A percentile compares a stretch with the other conserved stretches of the same genome.
Evolutionary conservation across 176 grass and related monocot species (phyloP).

Genomic region (Lolium multiflorum): DNA sequence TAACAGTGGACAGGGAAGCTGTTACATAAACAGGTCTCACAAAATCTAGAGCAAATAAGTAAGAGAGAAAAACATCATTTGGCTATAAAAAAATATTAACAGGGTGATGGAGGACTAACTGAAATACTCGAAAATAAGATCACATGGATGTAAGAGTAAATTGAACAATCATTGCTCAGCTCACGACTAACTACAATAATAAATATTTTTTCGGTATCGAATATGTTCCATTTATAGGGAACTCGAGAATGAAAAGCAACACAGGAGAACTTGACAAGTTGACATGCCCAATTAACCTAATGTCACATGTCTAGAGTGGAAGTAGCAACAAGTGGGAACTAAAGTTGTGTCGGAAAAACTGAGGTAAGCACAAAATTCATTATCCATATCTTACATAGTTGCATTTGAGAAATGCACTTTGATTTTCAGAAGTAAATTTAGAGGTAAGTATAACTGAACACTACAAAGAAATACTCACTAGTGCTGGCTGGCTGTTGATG

Average conservation of each 20-base stretch:
- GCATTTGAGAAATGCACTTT: slow-evolving; percentile 19
- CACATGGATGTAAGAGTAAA: neutral
- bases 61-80: slow-evolving; percentile 15
- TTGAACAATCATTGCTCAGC: neutral
- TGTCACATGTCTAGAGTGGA: neutral
- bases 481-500: slow-evolving; percentile 76
- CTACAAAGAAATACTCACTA: slow-evolving; percentile 59
- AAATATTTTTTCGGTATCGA: neutral
- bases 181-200: neutral
- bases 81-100: slow-evolving; percentile 25
- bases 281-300: slow-evolving; percentile 5
- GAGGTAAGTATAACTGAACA: slow-evolving; percentile 25
- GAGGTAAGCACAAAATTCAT: slow-evolving; percentile 35
- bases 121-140: slow-evolving; percentile 21
- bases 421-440: slow-evolving; percentile 22
- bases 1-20: slow-evolving; percentile 12
- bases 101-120: slow-evolving; percentile 10
- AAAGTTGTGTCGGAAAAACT: neutral
- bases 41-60: slow-evolving; percentile 11
- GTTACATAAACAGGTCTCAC: slow-evolving; percentile 22
- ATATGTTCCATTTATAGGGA: slow-evolving; percentile 7
- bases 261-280: slow-evolving; percentile 10
- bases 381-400: slow-evolving; percentile 30
- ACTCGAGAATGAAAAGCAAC: slow-evolving; percentile 8
- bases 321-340: slow-evolving; percentile 8